Evolutionary conservation across 2,329 filamentous ascomycete genomes (phyloP).

Genomic region (Colletotrichum plurivorum): DNA sequence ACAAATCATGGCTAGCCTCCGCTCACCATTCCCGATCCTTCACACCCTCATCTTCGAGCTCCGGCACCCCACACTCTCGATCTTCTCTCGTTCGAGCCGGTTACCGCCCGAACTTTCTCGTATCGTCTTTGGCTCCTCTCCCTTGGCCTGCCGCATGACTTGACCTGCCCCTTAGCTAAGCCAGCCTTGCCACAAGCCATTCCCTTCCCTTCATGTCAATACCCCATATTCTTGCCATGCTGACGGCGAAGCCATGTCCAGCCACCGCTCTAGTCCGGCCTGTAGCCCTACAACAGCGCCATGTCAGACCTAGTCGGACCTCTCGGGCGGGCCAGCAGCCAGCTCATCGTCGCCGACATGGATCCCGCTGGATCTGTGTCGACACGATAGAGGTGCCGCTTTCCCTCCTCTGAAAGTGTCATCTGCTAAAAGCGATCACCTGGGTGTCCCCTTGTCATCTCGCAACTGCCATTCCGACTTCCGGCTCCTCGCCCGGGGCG

Average conservation of each 20-base stretch:
- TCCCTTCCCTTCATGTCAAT: slow-evolving; percentile 3
- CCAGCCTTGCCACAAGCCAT: slow-evolving; percentile 9
- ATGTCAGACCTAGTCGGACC: slow-evolving; percentile 27
- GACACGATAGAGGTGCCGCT: neutral
- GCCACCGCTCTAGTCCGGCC: slow-evolving; percentile 20
- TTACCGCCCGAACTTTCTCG: slow-evolving; percentile 33
- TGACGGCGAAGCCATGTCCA: slow-evolving; percentile 30
- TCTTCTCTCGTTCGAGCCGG: slow-evolving; percentile 19
- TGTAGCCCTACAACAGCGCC: slow-evolving; percentile 32
- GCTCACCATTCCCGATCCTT: slow-evolving; percentile 33
- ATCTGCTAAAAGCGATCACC: slow-evolving; percentile 5
- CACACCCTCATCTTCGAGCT: slow-evolving; percentile 29
- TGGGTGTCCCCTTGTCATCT: slow-evolving; percentile 21
- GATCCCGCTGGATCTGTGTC: neutral
- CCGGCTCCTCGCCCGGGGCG: slow-evolving; percentile 21
- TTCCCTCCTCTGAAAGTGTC: neutral
- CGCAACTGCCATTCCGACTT: slow-evolving; percentile 38
- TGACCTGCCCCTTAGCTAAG: slow-evolving; percentile 36
- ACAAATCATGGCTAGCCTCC: slow-evolving; percentile 38
- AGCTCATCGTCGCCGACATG: slow-evolving; percentile 1
- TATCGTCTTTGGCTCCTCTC: slow-evolving; percentile 22
- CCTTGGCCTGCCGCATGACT: slow-evolving; percentile 36
- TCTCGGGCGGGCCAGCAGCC: slow-evolving; percentile 1
- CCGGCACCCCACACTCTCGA: slow-evolving; percentile 37
- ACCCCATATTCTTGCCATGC: slow-evolving; percentile 25